A percentile compares a stretch with the other conserved stretches of the same genome.
Conservation (phyloP, 225 moss, liverwort and hornwort species). For the Climacium dendroides region DNA sequence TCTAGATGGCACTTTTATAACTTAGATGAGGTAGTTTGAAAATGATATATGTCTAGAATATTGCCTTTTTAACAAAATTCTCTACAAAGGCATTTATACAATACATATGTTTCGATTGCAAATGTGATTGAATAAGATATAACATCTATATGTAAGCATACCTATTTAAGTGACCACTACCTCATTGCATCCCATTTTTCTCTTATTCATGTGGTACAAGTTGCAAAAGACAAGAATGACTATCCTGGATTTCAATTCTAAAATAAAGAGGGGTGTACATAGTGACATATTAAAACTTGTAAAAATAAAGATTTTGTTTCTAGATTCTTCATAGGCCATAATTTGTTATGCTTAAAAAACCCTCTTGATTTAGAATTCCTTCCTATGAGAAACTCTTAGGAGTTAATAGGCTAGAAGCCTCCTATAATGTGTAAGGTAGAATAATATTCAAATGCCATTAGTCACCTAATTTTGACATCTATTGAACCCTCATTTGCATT, state of each 20-base stretch:
- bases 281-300: not conserved
- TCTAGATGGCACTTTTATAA: too few species aligned
- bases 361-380: rapidly evolving
- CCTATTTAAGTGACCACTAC: too few species aligned
- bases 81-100: too few species aligned
- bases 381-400: not conserved
- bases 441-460: not conserved
- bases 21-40: too few species aligned
- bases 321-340: not conserved
- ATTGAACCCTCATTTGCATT: rapidly evolving
- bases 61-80: too few species aligned
- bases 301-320: not conserved
- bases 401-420: rapidly evolving
- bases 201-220: not conserved
- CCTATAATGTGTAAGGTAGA: not conserved
- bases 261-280: not conserved
- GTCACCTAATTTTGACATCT: not conserved
- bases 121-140: not conserved
- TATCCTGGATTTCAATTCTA: not conserved
- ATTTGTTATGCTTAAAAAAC: not conserved
- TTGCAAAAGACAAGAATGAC: not conserved
- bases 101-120: not conserved
- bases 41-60: too few species aligned
- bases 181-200: not conserved
- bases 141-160: too few species aligned